Conservation (phyloP, 2,329 filamentous ascomycete species). For the Dactylellina drechsleri region DNA sequence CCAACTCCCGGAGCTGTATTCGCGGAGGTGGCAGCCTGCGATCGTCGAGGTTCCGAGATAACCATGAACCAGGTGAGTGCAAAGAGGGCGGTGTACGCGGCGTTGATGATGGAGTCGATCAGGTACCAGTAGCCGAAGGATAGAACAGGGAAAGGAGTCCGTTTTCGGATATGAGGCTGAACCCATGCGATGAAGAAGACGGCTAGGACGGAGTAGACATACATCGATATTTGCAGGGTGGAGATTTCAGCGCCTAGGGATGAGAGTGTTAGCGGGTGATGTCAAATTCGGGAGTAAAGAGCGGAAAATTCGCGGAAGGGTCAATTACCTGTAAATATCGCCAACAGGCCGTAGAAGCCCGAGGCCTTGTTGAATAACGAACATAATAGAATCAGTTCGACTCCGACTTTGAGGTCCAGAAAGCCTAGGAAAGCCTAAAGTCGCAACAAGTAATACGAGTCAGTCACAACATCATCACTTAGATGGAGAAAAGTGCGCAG, state of each 20-base stretch:
- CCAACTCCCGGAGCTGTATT: conserved; percentile 59
- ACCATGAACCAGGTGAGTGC: conserved; percentile 86
- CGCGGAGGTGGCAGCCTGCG: conserved; percentile 35
- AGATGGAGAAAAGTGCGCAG: not conserved
- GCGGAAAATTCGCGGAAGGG: not conserved
- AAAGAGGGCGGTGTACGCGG: conserved; percentile 82
- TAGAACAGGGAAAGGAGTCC: conserved; percentile 80
- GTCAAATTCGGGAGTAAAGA: not conserved
- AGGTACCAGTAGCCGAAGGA: conserved; percentile 86
- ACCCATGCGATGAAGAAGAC: conserved; percentile 76
- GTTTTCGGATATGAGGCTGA: conserved; percentile 80
- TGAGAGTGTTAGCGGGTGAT: not conserved
- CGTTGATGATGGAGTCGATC: conserved; percentile 83
- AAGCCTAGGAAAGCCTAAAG: conserved; percentile 81
- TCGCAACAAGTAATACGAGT: conserved; percentile 41
- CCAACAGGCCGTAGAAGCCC: conserved; percentile 88
- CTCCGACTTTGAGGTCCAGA: conserved; percentile 85
- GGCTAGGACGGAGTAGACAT: conserved; percentile 82
- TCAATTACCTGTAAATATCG: conserved; percentile 73
- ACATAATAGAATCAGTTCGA: conserved; percentile 82
- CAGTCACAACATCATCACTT: conserved; percentile 5
- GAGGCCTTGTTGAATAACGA: conserved; percentile 92
- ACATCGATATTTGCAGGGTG: conserved; percentile 85
- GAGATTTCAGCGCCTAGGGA: conserved; percentile 77
- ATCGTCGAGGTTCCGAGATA: conserved; percentile 64